Percentiles rank a stretch among this genome's conserved stretches.
Evolutionary conservation across 2,329 filamentous ascomycete genomes (phyloP).

Genomic region (Ilyonectria destructans): DNA sequence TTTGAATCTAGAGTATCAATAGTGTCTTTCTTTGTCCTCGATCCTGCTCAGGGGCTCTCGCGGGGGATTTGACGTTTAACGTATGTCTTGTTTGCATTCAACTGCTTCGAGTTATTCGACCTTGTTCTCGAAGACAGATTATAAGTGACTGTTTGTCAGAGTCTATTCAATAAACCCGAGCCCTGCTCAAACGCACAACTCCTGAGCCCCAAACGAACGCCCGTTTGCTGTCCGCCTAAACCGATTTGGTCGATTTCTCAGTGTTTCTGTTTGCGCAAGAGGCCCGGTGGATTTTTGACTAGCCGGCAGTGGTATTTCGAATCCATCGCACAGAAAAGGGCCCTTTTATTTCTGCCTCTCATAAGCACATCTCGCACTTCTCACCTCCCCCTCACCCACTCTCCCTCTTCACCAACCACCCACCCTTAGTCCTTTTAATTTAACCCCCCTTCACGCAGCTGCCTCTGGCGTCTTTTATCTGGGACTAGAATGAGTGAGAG

Average conservation of each 20-base stretch:
- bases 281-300: not conserved
- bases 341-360: not conserved
- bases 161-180: not conserved
- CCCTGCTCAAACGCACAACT: not conserved
- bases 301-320: not conserved
- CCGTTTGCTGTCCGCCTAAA: conserved; percentile 13
- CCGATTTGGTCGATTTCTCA: not conserved
- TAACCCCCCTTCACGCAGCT: not conserved
- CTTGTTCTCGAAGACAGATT: not conserved
- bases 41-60: not conserved
- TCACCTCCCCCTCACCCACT: not conserved
- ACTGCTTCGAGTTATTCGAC: not conserved
- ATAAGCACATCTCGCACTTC: conserved; percentile 1
- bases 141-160: not conserved
- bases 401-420: conserved; percentile 1
- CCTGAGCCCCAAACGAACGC: not conserved
- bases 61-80: not conserved
- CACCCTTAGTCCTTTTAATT: not conserved
- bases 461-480: conserved; percentile 16
- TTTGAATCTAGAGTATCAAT: not conserved
- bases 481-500: conserved; percentile 26
- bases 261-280: conserved; percentile 17
- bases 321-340: conserved; percentile 8
- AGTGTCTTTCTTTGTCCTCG: not conserved
- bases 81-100: not conserved